Evolutionary conservation across 371 early-diverging fungal species (phyloP), one percentile per base, ranked within the genome.

Genomic region (Phascolomyces articulosus): DNA sequence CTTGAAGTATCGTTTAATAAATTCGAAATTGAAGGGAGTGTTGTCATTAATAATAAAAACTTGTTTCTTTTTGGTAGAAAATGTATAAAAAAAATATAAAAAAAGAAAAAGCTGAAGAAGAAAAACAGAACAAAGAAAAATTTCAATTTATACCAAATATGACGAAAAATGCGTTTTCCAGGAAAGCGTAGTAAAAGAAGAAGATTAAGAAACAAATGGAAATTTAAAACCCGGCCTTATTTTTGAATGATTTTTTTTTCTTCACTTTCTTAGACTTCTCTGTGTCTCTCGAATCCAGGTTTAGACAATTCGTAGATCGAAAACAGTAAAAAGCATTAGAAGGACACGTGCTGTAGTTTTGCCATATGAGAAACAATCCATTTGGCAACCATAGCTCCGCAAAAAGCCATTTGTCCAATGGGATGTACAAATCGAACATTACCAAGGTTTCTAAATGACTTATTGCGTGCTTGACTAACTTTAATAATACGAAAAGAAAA

Each of bases 21-120:
- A 13, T 66, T 70, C 0, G 73, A 68, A 48, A 80, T 70, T 1
- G 75, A 71, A 24, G 80, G 75, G 55, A 80, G 56, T 24, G 63
- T 74, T 18, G 67, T 70, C 28, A 54, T 57, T 23, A 49, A 38
- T 13, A 2, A 23, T 53, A 34, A 34, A 34, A 34, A 20, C 3
- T 28, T 53, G 27, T 26, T 31, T 55, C 29, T 38, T 20, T 56
- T 16, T 55, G 47, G 26, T 28, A 40, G 51, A 56, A 40, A n/a
- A n/a, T n/a, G n/a, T n/a, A 51, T 57, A 59, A 59, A 65, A 38
- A 24, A 54, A n/a, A 62, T 38, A 48, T 55, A 56, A 10, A 44
- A 38, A 54, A 58, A 51, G 56, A 40, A 31, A 62, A 31, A 51
- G 44, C 24, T 20, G 51, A 62, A 62, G 60, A 55, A 47, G 53